A percentile compares a stretch with the other conserved stretches of the same genome.
Conservation (phyloP, 306 rosid species). For the Sicyos baderoa region DNA sequence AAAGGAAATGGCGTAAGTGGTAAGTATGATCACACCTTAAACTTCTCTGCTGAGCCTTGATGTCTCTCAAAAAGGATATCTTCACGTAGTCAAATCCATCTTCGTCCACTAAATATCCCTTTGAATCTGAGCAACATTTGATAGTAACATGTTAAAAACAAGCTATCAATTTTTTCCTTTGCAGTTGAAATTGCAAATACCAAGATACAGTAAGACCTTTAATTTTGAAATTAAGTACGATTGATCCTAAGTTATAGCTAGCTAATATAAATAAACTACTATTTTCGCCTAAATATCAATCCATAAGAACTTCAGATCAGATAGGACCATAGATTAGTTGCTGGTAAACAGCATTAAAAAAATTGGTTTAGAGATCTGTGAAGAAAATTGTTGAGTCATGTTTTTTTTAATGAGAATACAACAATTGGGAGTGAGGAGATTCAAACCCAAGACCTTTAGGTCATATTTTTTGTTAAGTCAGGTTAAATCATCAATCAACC, state of each 20-base stretch:
- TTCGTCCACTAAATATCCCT: conserved; percentile 92
- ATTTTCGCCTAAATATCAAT: not conserved
- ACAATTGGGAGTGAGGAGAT: too few species aligned
- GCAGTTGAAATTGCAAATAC: conserved; percentile 8
- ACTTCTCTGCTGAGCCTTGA: conserved; percentile 89
- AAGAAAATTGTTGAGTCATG: too few species aligned
- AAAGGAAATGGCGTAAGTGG: conserved; percentile 2
- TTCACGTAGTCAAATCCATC: conserved; percentile 95
- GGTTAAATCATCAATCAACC: too few species aligned
- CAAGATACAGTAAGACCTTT: conserved; percentile 5
- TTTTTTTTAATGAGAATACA: too few species aligned
- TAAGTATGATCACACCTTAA: conserved; percentile 50
- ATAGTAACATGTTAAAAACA: not conserved
- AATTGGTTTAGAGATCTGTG: too few species aligned
- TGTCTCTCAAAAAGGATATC: conserved; percentile 76
- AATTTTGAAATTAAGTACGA: not conserved
- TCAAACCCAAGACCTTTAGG: too few species aligned
- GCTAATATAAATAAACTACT: not conserved
- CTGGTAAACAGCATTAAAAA: not conserved
- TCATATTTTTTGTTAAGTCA: too few species aligned
- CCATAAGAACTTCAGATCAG: not conserved
- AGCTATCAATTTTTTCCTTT: not conserved
- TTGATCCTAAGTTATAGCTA: too few species aligned
- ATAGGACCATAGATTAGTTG: conserved; percentile 5
- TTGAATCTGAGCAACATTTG: conserved; percentile 58